Evolutionary conservation across 2,329 filamentous ascomycete genomes (phyloP).

Genomic region (Lachnellula cervina): DNA sequence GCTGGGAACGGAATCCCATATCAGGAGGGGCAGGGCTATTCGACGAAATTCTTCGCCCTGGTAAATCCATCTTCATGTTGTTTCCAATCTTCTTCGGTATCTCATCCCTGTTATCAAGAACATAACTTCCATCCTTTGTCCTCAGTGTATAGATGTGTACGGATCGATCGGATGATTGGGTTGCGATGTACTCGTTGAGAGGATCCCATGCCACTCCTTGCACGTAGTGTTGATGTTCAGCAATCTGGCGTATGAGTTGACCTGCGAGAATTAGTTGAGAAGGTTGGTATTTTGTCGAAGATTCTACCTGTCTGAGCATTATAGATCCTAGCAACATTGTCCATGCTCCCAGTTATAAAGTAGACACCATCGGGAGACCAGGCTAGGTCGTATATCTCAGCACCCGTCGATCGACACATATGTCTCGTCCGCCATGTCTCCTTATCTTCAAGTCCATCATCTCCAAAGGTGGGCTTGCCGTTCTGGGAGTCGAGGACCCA

Average conservation of each 20-base stretch:
- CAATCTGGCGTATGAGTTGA: conserved; percentile 79
- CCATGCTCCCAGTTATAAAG: conserved; percentile 99
- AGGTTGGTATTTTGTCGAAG: background rate
- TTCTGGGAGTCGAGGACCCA: conserved; percentile 80
- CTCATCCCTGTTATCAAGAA: conserved; percentile 58
- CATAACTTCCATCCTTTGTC: conserved; percentile 94
- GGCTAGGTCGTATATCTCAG: conserved; percentile 95
- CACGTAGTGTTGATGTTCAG: conserved; percentile 96
- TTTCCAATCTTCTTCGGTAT: conserved; percentile 73
- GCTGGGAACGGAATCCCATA: conserved; percentile 60
- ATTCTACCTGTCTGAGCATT: conserved; percentile 78
- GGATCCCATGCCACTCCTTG: conserved; percentile 99
- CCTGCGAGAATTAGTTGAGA: conserved; percentile 34
- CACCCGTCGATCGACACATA: conserved; percentile 92
- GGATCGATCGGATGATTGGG: conserved; percentile 94
- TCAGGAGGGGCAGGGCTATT: conserved; percentile 90
- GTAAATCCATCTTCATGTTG: conserved; percentile 79
- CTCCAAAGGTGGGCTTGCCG: conserved; percentile 66
- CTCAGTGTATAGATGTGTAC: conserved; percentile 96
- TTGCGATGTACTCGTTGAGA: conserved; percentile 94
- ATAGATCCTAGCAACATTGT: conserved; percentile 96
- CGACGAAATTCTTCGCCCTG: conserved; percentile 81
- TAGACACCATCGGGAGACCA: conserved; percentile 97
- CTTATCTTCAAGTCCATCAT: conserved; percentile 85
- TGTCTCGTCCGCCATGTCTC: conserved; percentile 96